Evolutionary conservation across 768 basidiomycete species (phyloP), one percentile per base, ranked within the genome.

Genomic region (Rhodotorula diobovata): DNA sequence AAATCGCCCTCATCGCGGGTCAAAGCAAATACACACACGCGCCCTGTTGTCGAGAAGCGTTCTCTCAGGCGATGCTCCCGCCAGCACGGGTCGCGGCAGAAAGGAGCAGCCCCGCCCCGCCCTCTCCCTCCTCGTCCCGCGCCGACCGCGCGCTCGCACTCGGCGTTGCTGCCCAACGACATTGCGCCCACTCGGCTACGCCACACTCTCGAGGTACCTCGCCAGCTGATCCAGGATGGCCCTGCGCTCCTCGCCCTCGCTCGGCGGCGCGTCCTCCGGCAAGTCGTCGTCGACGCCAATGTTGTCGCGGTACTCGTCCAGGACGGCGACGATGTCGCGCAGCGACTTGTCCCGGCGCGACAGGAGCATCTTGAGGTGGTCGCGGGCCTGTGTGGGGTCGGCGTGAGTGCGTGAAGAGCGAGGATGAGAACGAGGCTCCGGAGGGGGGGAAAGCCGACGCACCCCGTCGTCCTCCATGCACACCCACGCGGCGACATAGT

Each of bases 381-480:
- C 81, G 59, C 87, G 88, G 62, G 93, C 87, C 95, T 98, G 76
- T 68, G 34, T 32, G 28, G 4, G 3, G 6, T 51, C 23, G 25
- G 16, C 2, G 39, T 58, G 43, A 69, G 51, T 30, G 16, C 8
- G 16, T 14, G n/a, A 32, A 20, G 25, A 63, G 54, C 7, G 51
- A 30, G 20, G 28, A 9, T 20, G 4, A 0, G 32, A 53, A 28
- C 30, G 25, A 15, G n/a, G 57, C n/a, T n/a, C n/a, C n/a, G n/a
- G n/a, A n/a, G n/a, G n/a, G n/a, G n/a, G n/a, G n/a, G n/a, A n/a
- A n/a, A n/a, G n/a, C n/a, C n/a, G 48, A 70, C 90, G 66, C 82
- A 96, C 96, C 48, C 95, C 96, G 76, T 98, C 95, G 76, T 98
- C 95, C 81, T 99, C 96, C 93, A 97, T 94, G 66, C 87, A 85